Percentiles rank a stretch among this genome's conserved stretches.
phyloP scores from a whole-genome alignment of 1,139 yeast species.

The Saccharomyces hybrid region DNA sequence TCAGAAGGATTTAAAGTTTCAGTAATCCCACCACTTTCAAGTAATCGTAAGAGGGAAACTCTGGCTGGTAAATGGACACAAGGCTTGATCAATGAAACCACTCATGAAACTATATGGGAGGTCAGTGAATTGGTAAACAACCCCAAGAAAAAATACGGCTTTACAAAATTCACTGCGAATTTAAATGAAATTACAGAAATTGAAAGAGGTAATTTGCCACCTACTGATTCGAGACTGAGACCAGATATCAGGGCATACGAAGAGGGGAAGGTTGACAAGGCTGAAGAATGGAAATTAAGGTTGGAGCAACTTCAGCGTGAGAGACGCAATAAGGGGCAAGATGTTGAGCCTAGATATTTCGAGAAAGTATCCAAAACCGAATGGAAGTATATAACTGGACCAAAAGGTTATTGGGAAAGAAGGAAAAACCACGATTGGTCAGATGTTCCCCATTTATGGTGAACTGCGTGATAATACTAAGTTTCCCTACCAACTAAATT shows the following conservation, averaged over 20 bases:
- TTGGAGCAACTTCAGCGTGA: constrained; percentile 77
- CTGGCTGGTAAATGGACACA: constrained; percentile 31
- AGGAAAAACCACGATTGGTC: constrained; percentile 56
- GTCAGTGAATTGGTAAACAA: constrained; percentile 44
- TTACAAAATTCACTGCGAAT: constrained; percentile 72
- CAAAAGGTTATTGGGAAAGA: constrained; percentile 72
- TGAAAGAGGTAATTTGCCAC: constrained; percentile 59
- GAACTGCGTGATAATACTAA: constrained; percentile 4
- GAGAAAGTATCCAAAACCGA: constrained; percentile 43
- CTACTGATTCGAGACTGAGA: constrained; percentile 81
- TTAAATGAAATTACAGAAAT: constrained; percentile 69
- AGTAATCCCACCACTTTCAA: constrained; percentile 38
- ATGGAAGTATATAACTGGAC: constrained; percentile 58
- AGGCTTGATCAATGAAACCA: constrained; percentile 18
- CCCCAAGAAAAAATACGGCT: constrained; percentile 65
- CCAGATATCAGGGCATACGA: constrained; percentile 79
- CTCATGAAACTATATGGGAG: constrained; percentile 37
- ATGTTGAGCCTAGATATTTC: constrained; percentile 56
- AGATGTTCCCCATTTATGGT: constrained; percentile 49
- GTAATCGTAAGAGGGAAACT: constrained; percentile 13
- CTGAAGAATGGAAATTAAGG: constrained; percentile 58
- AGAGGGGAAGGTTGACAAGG: constrained; percentile 55
- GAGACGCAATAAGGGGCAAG: constrained; percentile 57
- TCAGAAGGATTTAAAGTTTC: constrained; percentile 67
- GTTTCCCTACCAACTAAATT: neutral